Evolutionary conservation across 805 yeast species (phyloP).

Genomic region (Lachancea quebecensis): DNA sequence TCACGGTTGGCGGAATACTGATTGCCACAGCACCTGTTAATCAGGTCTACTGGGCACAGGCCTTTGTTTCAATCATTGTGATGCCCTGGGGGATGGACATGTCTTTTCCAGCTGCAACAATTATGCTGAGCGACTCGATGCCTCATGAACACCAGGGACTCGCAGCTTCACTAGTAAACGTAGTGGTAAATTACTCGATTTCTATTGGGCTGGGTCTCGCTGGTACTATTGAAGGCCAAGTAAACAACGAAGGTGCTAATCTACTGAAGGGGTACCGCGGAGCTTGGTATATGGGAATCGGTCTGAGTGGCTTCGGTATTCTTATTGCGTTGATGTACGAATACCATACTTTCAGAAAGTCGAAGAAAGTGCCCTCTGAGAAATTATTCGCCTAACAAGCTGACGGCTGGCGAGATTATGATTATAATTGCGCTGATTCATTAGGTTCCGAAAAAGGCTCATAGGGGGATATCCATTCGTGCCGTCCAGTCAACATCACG

Average conservation of each 20-base stretch:
- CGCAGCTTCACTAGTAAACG: constrained; percentile 57
- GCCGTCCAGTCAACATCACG: too few relatives aligned
- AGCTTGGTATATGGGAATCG: constrained; percentile 55
- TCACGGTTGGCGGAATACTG: constrained; percentile 41
- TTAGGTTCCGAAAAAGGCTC: too few relatives aligned
- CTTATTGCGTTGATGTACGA: constrained; percentile 15
- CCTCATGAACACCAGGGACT: constrained; percentile 58
- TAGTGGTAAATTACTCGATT: constrained; percentile 58
- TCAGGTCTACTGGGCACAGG: constrained; percentile 49
- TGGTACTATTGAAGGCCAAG: constrained; percentile 44
- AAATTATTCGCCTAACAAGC: too few relatives aligned
- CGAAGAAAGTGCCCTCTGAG: background rate
- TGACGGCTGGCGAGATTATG: too few relatives aligned
- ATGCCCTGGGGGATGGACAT: constrained; percentile 63
- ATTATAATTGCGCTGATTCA: too few relatives aligned
- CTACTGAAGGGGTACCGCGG: constrained; percentile 42
- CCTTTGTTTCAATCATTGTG: constrained; percentile 45
- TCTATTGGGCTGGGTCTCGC: constrained; percentile 58
- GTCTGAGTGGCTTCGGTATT: constrained; percentile 46
- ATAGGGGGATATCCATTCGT: too few relatives aligned
- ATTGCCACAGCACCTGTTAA: constrained; percentile 45
- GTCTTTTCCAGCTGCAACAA: constrained; percentile 61
- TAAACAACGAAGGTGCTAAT: constrained; percentile 17
- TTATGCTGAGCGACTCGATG: constrained; percentile 45
- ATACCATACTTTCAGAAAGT: background rate